Evolutionary conservation across 2,329 filamentous ascomycete genomes (phyloP).

Genomic region (Aspergillus sp.): DNA sequence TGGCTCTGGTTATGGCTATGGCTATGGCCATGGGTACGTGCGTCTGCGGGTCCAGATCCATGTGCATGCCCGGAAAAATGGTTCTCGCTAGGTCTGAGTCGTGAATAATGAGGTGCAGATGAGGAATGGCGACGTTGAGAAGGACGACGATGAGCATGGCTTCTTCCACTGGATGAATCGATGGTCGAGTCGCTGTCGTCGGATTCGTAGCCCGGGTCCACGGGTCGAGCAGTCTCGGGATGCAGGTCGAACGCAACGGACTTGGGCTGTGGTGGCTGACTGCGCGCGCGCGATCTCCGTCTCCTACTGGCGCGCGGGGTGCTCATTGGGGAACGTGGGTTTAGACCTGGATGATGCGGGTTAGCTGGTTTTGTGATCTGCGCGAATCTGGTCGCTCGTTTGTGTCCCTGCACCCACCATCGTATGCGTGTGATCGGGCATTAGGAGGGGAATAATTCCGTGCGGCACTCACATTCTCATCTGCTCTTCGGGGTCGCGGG

Average conservation of each 20-base stretch:
- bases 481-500: slow-evolving; percentile 38
- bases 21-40: background rate
- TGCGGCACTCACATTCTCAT: slow-evolving; percentile 53
- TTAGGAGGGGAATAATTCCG: slow-evolving; percentile 33
- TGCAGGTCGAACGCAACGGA: slow-evolving; percentile 35
- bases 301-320: slow-evolving; percentile 6
- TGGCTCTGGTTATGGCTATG: background rate
- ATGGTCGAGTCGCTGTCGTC: slow-evolving; percentile 44
- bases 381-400: background rate
- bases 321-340: slow-evolving; percentile 7
- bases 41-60: background rate
- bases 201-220: slow-evolving; percentile 41
- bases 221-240: slow-evolving; percentile 10
- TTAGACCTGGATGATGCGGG: slow-evolving; percentile 22
- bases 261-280: slow-evolving; percentile 29
- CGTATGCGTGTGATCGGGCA: slow-evolving; percentile 36
- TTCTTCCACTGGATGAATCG: slow-evolving; percentile 15
- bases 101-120: slow-evolving; percentile 18
- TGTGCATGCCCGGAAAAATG: background rate
- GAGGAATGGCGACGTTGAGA: slow-evolving; percentile 25
- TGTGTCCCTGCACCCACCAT: slow-evolving; percentile 43
- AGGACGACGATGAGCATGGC: slow-evolving; percentile 12
- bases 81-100: slow-evolving; percentile 9
- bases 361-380: slow-evolving; percentile 1
- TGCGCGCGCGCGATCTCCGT: slow-evolving; percentile 20